These are phyloP conservation scores for Aspergillus hiratsukae DNA, from an alignment of 2,329 filamentous ascomycete species.

Conservation along the genomic window DNA sequence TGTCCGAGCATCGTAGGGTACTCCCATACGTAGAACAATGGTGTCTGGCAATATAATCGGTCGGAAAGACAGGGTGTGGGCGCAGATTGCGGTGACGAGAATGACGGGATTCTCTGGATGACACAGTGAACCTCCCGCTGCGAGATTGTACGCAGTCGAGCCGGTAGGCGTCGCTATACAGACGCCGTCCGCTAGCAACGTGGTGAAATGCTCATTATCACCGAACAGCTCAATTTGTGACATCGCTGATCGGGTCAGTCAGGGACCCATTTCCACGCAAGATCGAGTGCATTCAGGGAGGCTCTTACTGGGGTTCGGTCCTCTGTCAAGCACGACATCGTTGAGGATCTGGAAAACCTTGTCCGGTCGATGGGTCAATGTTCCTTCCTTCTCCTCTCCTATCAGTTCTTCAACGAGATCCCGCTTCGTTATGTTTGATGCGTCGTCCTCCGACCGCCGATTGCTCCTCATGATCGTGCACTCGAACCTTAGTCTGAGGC, in stretches of 20 bases:
- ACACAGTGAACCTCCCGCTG: slow-evolving; percentile 89
- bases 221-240: slow-evolving; percentile 88
- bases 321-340: slow-evolving; percentile 92
- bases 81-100: slow-evolving; percentile 87
- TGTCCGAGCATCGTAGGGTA: slow-evolving; percentile 88
- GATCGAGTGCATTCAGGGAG: neutral
- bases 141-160: slow-evolving; percentile 92
- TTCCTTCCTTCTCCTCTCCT: slow-evolving; percentile 77
- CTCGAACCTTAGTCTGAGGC: slow-evolving; percentile 82
- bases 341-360: slow-evolving; percentile 88
- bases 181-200: slow-evolving; percentile 85
- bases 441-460: slow-evolving; percentile 25
- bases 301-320: slow-evolving; percentile 77
- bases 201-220: slow-evolving; percentile 93
- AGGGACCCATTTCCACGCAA: neutral
- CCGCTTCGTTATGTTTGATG: slow-evolving; percentile 39
- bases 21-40: slow-evolving; percentile 84
- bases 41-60: slow-evolving; percentile 97
- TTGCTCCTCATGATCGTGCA: slow-evolving; percentile 79
- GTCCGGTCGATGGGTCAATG: slow-evolving; percentile 79
- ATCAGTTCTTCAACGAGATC: slow-evolving; percentile 88
- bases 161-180: slow-evolving; percentile 93
- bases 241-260: slow-evolving; percentile 60
- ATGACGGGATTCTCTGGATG: slow-evolving; percentile 97
- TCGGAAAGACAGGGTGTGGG: slow-evolving; percentile 89